Percentiles rank a stretch among this genome's conserved stretches.
phyloP scores from a whole-genome alignment of 2,329 filamentous ascomycete species.

The Verticillium dahliae region DNA sequence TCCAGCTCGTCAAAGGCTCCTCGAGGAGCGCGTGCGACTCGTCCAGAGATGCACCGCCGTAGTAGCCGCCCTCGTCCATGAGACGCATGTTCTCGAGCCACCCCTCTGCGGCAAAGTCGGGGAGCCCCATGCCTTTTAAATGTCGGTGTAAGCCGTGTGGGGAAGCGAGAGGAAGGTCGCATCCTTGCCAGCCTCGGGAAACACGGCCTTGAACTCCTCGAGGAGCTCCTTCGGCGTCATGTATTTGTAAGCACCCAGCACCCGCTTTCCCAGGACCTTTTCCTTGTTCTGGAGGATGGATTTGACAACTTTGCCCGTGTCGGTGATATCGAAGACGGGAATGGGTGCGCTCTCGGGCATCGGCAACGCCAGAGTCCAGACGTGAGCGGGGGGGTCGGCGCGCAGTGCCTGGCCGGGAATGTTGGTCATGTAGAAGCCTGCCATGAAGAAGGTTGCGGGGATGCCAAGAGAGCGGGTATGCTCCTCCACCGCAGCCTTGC shows the following conservation, averaged over 20 bases:
- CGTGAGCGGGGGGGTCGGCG: constrained; percentile 16
- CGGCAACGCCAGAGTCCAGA: constrained; percentile 19
- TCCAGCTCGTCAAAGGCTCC: constrained; percentile 27
- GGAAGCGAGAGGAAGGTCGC: constrained; percentile 20
- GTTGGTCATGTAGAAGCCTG: constrained; percentile 51
- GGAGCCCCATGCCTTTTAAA: constrained; percentile 15
- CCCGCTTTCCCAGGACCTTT: constrained; percentile 18
- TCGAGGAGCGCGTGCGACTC: constrained; percentile 22
- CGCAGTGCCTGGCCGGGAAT: constrained; percentile 17
- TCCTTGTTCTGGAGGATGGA: constrained; percentile 13
- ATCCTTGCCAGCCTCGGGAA: constrained; percentile 24
- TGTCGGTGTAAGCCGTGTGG: constrained; percentile 25
- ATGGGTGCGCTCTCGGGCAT: constrained; percentile 22
- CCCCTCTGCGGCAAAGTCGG: constrained; percentile 20
- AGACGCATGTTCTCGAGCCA: constrained; percentile 32
- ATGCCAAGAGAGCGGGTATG: constrained; percentile 46
- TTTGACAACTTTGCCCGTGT: constrained; percentile 31
- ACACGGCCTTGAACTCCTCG: constrained; percentile 16
- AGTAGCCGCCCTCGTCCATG: constrained; percentile 31
- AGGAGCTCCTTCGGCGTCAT: constrained; percentile 22
- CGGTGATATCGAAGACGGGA: constrained; percentile 30
- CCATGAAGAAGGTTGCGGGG: constrained; percentile 43
- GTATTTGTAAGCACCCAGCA: constrained; percentile 28
- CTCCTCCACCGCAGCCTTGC: constrained; percentile 47
- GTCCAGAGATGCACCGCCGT: constrained; percentile 21